Evolutionary conservation across 2,329 filamentous ascomycete species (phyloP).

Genomic region (Cercospora zeae-maydis): DNA sequence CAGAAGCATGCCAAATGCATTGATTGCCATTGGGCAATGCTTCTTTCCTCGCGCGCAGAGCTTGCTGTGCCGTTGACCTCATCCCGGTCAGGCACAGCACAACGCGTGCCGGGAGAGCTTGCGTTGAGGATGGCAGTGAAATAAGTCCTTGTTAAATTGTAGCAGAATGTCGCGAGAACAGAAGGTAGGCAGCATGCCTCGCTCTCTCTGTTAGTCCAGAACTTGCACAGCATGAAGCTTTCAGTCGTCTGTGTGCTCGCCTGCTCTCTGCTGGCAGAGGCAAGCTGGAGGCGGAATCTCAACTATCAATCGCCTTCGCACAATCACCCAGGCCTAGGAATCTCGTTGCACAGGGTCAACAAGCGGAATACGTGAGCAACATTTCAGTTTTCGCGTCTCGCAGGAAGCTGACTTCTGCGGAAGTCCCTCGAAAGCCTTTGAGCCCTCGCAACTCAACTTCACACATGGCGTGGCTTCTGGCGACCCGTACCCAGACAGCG

Average conservation of each 20-base stretch:
- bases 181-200: not conserved
- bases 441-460: conserved; percentile 54
- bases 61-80: conserved; percentile 7
- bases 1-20: conserved; percentile 11
- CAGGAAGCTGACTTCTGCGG: not conserved
- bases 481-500: conserved; percentile 45
- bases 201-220: not conserved
- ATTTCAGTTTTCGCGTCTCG: not conserved
- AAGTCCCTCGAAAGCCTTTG: conserved; percentile 43
- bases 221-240: conserved; percentile 15
- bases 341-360: conserved; percentile 61
- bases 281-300: conserved; percentile 49
- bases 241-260: conserved; percentile 14
- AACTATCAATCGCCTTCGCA: conserved; percentile 67
- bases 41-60: conserved; percentile 1
- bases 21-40: not conserved
- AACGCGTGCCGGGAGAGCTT: not conserved
- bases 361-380: conserved; percentile 45
- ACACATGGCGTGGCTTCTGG: conserved; percentile 53
- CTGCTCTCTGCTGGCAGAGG: conserved; percentile 20
- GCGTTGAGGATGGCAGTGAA: not conserved
- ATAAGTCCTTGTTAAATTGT: not conserved
- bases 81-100: conserved; percentile 3
- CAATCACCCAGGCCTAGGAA: conserved; percentile 60
- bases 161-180: not conserved